A percentile compares a stretch with the other conserved stretches of the same genome.
Evolutionary conservation across 2,329 filamentous ascomycete species (phyloP).

Genomic region (Ophiocordyceps polyrhachis-furcata): DNA sequence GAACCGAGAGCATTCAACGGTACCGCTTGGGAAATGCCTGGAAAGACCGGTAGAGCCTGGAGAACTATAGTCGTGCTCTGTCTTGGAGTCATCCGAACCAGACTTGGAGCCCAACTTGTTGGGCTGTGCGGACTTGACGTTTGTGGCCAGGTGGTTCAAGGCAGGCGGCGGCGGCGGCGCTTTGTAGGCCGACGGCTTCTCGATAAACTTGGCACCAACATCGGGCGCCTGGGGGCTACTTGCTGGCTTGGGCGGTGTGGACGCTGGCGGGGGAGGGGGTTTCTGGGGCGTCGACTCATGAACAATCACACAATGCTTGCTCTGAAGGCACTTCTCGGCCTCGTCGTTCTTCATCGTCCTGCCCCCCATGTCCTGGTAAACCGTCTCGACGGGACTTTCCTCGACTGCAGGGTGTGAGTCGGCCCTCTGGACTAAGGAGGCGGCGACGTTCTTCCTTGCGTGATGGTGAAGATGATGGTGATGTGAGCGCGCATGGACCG

Average conservation of each 20-base stretch:
- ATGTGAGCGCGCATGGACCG: constrained; percentile 41
- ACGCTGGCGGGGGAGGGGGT: constrained; percentile 15
- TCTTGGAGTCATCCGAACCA: constrained; percentile 4
- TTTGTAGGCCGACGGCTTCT: constrained; percentile 16
- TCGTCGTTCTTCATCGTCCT: constrained; percentile 39
- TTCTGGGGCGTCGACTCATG: constrained; percentile 48
- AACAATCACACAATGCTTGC: constrained; percentile 25
- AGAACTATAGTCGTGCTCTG: constrained; percentile 12
- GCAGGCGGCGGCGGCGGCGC: constrained; percentile 1
- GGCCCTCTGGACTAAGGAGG: constrained; percentile 9
- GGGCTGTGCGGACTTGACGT: constrained; percentile 2
- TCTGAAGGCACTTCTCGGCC: constrained; percentile 51
- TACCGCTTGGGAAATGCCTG: constrained; percentile 55
- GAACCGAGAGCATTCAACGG: constrained; percentile 53
- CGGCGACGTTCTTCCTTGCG: constrained; percentile 30
- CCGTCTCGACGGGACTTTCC: constrained; percentile 33
- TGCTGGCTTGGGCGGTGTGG: constrained; percentile 3
- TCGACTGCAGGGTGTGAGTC: constrained; percentile 21
- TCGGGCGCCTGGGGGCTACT: constrained; percentile 12
- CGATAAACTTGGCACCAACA: constrained; percentile 30
- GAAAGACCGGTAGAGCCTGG: constrained; percentile 29
- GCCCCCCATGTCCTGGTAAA: constrained; percentile 51
- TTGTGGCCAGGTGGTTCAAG: constrained; percentile 6
- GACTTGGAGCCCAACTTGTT: constrained; percentile 5
- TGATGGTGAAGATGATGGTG: constrained; percentile 40